Conservation (phyloP, 75 land plant genomes). For the Azolla pinnata region DNA sequence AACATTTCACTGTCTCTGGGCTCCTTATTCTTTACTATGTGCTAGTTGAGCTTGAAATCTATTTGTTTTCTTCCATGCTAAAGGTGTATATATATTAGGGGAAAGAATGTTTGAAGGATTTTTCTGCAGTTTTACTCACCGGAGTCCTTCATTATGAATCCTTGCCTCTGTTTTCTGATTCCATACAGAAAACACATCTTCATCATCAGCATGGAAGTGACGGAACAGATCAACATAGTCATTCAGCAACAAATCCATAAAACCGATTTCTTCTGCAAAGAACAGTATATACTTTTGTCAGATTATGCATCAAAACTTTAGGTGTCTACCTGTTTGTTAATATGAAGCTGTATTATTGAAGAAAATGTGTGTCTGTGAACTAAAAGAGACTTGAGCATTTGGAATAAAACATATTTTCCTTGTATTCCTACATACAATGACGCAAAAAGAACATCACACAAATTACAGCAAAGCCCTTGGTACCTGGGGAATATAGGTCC, state of each 20-base stretch:
- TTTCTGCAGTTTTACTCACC: conserved; percentile 13
- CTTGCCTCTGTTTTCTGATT: conserved; percentile 28
- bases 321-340: no score
- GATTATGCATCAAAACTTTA: not conserved
- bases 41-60: no score
- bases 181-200: conserved; percentile 33
- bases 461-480: no score
- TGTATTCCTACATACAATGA: not conserved
- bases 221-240: conserved; percentile 32
- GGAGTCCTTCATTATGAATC: conserved; percentile 35
- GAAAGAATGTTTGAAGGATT: not conserved
- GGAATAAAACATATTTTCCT: not conserved
- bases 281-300: no score
- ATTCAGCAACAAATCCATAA: conserved; percentile 23
- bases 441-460: conserved; percentile 2
- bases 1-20: not conserved
- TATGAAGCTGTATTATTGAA: no score
- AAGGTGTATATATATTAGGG: not conserved
- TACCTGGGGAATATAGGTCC: conserved; percentile 21
- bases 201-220: conserved; percentile 29
- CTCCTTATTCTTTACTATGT: no score
- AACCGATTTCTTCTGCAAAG: conserved; percentile 30
- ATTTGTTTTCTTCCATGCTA: no score
- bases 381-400: no score
- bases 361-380: no score